Evolutionary conservation across 2,329 filamentous ascomycete species (phyloP).

Genomic region (Hymenoscyphus linearis): DNA sequence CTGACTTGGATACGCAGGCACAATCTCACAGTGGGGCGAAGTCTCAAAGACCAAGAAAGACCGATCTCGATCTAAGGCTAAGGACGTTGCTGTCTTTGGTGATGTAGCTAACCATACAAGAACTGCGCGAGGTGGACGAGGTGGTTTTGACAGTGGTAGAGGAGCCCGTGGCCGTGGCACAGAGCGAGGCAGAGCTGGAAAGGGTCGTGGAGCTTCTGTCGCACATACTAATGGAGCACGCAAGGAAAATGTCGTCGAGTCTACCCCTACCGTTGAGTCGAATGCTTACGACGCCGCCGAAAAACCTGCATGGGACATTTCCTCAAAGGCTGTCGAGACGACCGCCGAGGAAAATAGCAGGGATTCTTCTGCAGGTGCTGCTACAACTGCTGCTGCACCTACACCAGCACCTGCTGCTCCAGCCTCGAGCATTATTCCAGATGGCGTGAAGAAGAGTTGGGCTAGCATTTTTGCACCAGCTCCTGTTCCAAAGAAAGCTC

Average conservation of each 20-base stretch:
- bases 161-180: constrained; percentile 57
- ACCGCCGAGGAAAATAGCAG: constrained; percentile 28
- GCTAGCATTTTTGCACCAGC: constrained; percentile 67
- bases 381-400: constrained; percentile 36
- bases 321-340: constrained; percentile 32
- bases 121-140: constrained; percentile 53
- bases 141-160: constrained; percentile 53
- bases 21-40: constrained; percentile 78
- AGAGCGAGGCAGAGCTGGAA: constrained; percentile 54
- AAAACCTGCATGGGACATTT: constrained; percentile 33
- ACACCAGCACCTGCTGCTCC: constrained; percentile 35
- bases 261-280: constrained; percentile 67
- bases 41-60: constrained; percentile 78
- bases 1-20: constrained; percentile 44
- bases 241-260: constrained; percentile 50
- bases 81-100: constrained; percentile 49
- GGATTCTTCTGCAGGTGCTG: constrained; percentile 33
- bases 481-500: constrained; percentile 46
- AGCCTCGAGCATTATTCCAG: constrained; percentile 35
- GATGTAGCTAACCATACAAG: constrained; percentile 42
- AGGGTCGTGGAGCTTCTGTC: constrained; percentile 58
- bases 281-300: constrained; percentile 51
- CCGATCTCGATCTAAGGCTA: constrained; percentile 64
- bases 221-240: constrained; percentile 58
- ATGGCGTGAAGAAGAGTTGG: constrained; percentile 56